These are phyloP conservation scores for Sphaerulina vaccinii DNA, from an alignment of 2,329 filamentous ascomycete genomes.

Conservation along the genomic window DNA sequence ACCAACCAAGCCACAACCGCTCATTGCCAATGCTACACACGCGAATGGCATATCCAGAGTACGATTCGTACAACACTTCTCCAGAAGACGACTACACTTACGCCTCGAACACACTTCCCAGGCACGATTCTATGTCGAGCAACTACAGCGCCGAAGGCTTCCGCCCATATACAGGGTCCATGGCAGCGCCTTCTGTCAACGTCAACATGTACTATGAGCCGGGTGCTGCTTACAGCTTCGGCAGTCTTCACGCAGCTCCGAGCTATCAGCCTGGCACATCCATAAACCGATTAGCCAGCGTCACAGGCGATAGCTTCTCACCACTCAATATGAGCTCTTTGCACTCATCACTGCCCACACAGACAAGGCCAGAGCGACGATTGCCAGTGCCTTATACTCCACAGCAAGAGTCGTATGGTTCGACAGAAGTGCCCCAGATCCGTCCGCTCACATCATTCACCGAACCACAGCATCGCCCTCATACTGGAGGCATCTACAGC, in stretches of 20 bases:
- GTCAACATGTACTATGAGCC: slow-evolving; percentile 32
- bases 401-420: slow-evolving; percentile 20
- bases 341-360: slow-evolving; percentile 35
- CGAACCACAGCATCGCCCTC: slow-evolving; percentile 26
- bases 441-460: slow-evolving; percentile 28
- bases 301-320: slow-evolving; percentile 32
- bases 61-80: slow-evolving; percentile 33
- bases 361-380: slow-evolving; percentile 35
- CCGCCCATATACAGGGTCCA: slow-evolving; percentile 30
- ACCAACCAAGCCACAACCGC: slow-evolving; percentile 19
- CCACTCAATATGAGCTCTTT: slow-evolving; percentile 37
- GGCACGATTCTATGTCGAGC: slow-evolving; percentile 31
- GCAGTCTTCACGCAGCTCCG: slow-evolving; percentile 27
- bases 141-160: slow-evolving; percentile 31
- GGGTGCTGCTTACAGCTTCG: slow-evolving; percentile 31
- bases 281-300: slow-evolving; percentile 29
- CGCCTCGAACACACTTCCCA: slow-evolving; percentile 24
- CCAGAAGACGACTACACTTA: slow-evolving; percentile 34
- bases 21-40: slow-evolving; percentile 29
- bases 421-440: slow-evolving; percentile 27
- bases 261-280: slow-evolving; percentile 19
- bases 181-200: slow-evolving; percentile 29
- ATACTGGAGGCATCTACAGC: slow-evolving; percentile 33
- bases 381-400: slow-evolving; percentile 33
- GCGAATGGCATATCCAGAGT: slow-evolving; percentile 29